phyloP scores from a whole-genome alignment of 1,284 basidiomycete genomes.

The Moesziomyces sp. region DNA sequence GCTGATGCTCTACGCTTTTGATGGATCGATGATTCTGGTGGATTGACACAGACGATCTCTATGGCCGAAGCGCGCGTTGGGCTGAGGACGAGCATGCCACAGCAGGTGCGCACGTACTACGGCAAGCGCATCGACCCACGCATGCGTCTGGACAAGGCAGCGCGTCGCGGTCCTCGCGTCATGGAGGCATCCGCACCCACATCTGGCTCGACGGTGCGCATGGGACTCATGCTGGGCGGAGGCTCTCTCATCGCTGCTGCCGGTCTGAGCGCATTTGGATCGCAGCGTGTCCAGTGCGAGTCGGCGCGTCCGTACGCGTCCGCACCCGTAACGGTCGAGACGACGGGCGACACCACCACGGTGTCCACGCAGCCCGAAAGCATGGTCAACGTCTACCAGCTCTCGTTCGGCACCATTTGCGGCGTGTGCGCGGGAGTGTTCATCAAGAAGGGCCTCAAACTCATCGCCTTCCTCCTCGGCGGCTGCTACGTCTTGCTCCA shows the following conservation, averaged over 20 bases:
- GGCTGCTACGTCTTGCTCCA: slow-evolving; percentile 61
- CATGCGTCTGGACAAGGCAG: slow-evolving; percentile 8
- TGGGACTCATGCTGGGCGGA: slow-evolving; percentile 32
- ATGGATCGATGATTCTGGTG: slow-evolving; percentile 7
- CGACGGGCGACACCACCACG: slow-evolving; percentile 16
- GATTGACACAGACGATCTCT: slow-evolving; percentile 2
- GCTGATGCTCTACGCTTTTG: slow-evolving; percentile 1
- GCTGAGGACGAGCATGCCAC: slow-evolving; percentile 29
- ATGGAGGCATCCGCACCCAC: slow-evolving; percentile 16
- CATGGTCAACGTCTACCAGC: slow-evolving; percentile 80
- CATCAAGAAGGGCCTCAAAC: slow-evolving; percentile 89
- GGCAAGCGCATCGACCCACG: slow-evolving; percentile 35
- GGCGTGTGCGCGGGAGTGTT: slow-evolving; percentile 90
- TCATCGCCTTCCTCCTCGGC: slow-evolving; percentile 84
- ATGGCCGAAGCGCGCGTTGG: slow-evolving; percentile 29
- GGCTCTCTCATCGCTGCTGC: slow-evolving; percentile 30
- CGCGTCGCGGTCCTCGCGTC: slow-evolving; percentile 7
- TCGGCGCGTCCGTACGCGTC: slow-evolving; percentile 33
- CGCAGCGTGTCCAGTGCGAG: slow-evolving; percentile 18
- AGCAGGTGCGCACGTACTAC: slow-evolving; percentile 34
- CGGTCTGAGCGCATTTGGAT: slow-evolving; percentile 22
- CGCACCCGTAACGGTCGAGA: slow-evolving; percentile 7
- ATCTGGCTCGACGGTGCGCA: slow-evolving; percentile 13
- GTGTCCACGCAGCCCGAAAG: slow-evolving; percentile 72
- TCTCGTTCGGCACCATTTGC: slow-evolving; percentile 85